phyloP scores from a whole-genome alignment of 2,329 filamentous ascomycete genomes.

The Fusarium compactum region DNA sequence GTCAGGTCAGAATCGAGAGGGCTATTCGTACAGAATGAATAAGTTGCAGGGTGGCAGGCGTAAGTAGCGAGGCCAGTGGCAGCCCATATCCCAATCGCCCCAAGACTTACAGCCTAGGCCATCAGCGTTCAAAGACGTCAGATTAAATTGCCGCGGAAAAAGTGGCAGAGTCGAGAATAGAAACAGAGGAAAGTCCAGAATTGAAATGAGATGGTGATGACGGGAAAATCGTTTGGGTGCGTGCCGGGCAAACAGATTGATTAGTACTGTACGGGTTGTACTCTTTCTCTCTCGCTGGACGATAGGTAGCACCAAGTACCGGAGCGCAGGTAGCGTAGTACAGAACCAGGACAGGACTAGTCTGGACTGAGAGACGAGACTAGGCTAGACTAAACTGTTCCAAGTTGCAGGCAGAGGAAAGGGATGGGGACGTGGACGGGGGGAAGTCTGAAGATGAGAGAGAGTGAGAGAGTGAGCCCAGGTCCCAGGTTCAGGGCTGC shows the following conservation, averaged over 20 bases:
- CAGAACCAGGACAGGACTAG: conserved; percentile 7
- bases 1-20: conserved; percentile 40
- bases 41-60: conserved; percentile 49
- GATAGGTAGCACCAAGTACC: conserved; percentile 30
- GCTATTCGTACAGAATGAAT: conserved; percentile 36
- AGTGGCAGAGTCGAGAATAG: conserved; percentile 32
- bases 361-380: neutral
- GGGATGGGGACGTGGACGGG: conserved; percentile 20
- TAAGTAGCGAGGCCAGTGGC: conserved; percentile 51
- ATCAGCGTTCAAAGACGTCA: conserved; percentile 46
- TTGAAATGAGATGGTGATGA: conserved; percentile 41
- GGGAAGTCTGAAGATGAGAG: neutral
- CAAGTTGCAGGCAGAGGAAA: conserved; percentile 37
- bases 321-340: conserved; percentile 5
- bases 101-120: conserved; percentile 51
- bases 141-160: conserved; percentile 19
- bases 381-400: conserved; percentile 23
- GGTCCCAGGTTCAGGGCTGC: conserved; percentile 5
- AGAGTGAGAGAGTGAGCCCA: conserved; percentile 12
- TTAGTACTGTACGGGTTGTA: conserved; percentile 8
- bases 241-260: conserved; percentile 10
- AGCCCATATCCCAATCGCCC: conserved; percentile 57
- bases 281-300: neutral
- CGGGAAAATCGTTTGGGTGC: conserved; percentile 26
- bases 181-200: conserved; percentile 33